These are phyloP conservation scores for Rhizomucor miehei DNA, from an alignment of 371 early-diverging fungal genomes.

Conservation along the genomic window DNA sequence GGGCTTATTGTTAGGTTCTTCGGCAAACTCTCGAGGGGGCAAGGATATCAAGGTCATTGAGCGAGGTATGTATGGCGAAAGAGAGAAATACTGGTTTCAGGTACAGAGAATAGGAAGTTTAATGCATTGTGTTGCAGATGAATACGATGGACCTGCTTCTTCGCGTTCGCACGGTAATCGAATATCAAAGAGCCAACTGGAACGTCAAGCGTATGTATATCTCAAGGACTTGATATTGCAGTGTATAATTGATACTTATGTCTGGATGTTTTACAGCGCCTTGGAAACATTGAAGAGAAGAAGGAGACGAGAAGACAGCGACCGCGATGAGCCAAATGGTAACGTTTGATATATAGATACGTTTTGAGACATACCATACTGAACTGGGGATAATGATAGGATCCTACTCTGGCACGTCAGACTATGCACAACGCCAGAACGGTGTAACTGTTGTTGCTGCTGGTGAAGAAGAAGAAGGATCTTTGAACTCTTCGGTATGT, in stretches of 20 bases:
- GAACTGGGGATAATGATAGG: neutral
- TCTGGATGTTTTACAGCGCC: conserved; percentile 11
- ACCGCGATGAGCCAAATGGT: conserved; percentile 14
- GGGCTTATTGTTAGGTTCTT: too few species aligned
- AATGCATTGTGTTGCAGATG: conserved; percentile 1
- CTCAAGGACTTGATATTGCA: neutral
- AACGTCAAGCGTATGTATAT: conserved; percentile 40
- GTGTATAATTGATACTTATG: neutral
- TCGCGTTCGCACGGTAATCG: neutral
- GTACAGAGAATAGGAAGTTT: too few species aligned
- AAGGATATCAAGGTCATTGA: too few species aligned
- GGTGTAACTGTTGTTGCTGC: too few species aligned
- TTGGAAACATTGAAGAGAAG: conserved; percentile 22
- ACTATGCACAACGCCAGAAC: too few species aligned
- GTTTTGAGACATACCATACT: neutral
- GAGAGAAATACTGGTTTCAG: too few species aligned
- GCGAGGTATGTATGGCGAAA: too few species aligned
- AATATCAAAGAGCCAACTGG: conserved; percentile 23
- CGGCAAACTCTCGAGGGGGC: too few species aligned
- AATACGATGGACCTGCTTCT: conserved; percentile 1
- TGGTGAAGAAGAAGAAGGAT: too few species aligned
- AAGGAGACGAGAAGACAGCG: conserved; percentile 30
- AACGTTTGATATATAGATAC: neutral
- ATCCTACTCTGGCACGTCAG: too few species aligned
- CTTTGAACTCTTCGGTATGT: too few species aligned